These are phyloP conservation scores for Tylopilus sp. DNA, from an alignment of 768 basidiomycete species.

Conservation along the genomic window DNA sequence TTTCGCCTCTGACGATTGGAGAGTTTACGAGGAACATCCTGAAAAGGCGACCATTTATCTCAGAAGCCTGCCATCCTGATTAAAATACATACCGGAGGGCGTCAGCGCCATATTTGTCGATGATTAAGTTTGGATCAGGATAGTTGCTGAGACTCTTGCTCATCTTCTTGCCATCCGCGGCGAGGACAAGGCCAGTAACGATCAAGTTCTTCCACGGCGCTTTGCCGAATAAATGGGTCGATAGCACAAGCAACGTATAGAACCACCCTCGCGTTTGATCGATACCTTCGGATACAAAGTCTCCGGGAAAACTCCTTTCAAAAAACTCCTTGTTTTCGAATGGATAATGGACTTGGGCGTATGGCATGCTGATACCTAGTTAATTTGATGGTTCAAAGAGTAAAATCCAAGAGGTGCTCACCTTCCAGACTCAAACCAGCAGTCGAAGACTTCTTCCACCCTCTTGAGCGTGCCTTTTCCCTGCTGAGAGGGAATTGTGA, in stretches of 20 bases:
- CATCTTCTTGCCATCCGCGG: constrained; percentile 99
- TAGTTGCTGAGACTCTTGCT: constrained; percentile 97
- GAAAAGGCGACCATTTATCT: background rate
- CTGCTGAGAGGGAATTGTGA: constrained; percentile 89
- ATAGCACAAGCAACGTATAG: constrained; percentile 93
- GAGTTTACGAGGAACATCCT: constrained; percentile 99
- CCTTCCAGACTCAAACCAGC: constrained; percentile 99
- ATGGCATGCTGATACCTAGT: constrained; percentile 78
- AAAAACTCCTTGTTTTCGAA: constrained; percentile 95
- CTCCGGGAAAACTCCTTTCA: constrained; percentile 83
- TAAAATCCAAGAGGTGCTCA: constrained; percentile 33
- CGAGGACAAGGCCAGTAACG: constrained; percentile 92
- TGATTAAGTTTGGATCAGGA: constrained; percentile 89
- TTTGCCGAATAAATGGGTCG: constrained; percentile 89
- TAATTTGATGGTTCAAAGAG: background rate
- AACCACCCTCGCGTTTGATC: constrained; percentile 99
- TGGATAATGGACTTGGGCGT: constrained; percentile 95
- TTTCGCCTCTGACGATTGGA: constrained; percentile 96
- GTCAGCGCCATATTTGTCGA: constrained; percentile 92
- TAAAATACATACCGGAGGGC: constrained; percentile 66
- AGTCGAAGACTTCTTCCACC: constrained; percentile 98
- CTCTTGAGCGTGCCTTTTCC: constrained; percentile 86
- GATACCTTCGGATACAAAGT: constrained; percentile 97
- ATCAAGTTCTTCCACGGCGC: constrained; percentile 99
- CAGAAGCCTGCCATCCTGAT: background rate